Evolutionary conservation across 306 rosid species (phyloP).

Genomic region (Styphnolobium japonicum): DNA sequence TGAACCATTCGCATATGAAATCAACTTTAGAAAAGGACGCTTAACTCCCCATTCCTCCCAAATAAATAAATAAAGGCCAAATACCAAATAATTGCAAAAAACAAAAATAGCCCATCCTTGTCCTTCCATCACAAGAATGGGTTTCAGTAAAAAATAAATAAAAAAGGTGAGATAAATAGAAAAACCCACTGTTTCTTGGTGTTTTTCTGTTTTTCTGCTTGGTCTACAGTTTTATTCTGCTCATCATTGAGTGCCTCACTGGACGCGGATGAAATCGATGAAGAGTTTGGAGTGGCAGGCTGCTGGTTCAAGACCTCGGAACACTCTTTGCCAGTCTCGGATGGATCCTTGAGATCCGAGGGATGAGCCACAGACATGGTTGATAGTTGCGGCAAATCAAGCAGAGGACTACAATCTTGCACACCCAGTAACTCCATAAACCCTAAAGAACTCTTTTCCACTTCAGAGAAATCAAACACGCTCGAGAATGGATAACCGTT

Average conservation of each 20-base stretch:
- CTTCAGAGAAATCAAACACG: constrained; percentile 44
- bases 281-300: constrained; percentile 79
- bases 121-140: constrained; percentile 1
- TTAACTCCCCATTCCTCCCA: background rate
- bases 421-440: constrained; percentile 76
- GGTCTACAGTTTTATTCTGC: constrained; percentile 37
- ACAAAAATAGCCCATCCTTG: background rate
- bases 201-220: constrained; percentile 33
- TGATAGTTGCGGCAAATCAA: constrained; percentile 47
- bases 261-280: constrained; percentile 81
- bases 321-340: constrained; percentile 31
- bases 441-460: constrained; percentile 58
- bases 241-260: constrained; percentile 66
- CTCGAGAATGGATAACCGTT: constrained; percentile 34
- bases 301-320: constrained; percentile 53
- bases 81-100: background rate
- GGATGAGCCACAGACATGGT: constrained; percentile 13
- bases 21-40: background rate
- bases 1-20: constrained; percentile 11
- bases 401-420: constrained; percentile 42
- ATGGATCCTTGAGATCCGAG: constrained; percentile 18
- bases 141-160: background rate
- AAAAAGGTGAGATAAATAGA: background rate
- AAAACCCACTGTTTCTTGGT: constrained; percentile 59
- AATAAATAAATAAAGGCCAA: background rate